Evolutionary conservation across 306 rosid species (phyloP).

Genomic region (Arachis stenosperma): DNA sequence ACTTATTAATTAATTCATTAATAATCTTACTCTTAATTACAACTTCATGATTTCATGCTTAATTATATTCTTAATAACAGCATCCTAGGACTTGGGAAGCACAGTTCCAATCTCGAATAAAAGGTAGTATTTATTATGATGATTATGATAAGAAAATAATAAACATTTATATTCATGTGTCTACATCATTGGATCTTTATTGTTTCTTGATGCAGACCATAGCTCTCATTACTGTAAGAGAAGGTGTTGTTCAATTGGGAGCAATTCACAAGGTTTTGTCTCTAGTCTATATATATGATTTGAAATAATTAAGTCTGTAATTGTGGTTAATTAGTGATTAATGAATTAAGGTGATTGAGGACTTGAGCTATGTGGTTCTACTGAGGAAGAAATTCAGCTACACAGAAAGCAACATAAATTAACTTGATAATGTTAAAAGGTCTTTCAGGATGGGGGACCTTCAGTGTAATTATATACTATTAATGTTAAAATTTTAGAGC

Average conservation of each 20-base stretch:
- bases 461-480: too few species aligned
- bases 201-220: constrained; percentile 69
- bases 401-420: constrained; percentile 49
- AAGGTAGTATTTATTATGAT: constrained; percentile 42
- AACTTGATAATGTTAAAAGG: too few species aligned
- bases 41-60: constrained; percentile 35
- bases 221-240: constrained; percentile 96
- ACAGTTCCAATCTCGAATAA: constrained; percentile 97
- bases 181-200: too few species aligned
- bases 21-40: background rate
- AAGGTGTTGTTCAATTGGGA: constrained; percentile 98
- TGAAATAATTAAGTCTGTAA: too few species aligned
- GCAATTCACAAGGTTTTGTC: constrained; percentile 70
- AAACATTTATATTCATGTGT: background rate
- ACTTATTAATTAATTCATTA: background rate
- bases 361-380: too few species aligned
- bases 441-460: too few species aligned
- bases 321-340: too few species aligned
- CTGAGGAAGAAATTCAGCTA: too few species aligned
- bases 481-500: too few species aligned
- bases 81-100: constrained; percentile 99
- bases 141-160: too few species aligned
- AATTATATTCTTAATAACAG: constrained; percentile 48
- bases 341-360: too few species aligned
- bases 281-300: background rate